phyloP scores from a whole-genome alignment of 495 filamentous ascomycete genomes.

The Xylaria palmicola region DNA sequence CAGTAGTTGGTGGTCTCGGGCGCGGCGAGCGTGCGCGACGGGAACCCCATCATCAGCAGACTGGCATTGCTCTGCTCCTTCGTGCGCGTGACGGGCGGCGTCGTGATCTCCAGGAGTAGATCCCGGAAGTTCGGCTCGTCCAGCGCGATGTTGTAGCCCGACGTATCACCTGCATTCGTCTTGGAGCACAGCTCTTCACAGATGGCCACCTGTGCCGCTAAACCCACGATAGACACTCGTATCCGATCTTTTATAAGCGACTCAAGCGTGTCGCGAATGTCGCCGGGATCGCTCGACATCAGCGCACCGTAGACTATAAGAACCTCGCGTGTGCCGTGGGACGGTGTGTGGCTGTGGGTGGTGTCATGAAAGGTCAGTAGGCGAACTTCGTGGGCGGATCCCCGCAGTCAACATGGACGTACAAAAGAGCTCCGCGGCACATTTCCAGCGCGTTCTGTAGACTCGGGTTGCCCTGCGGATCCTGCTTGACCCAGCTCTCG shows the following conservation, averaged over 20 bases:
- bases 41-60: slow-evolving; percentile 97
- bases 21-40: slow-evolving; percentile 79
- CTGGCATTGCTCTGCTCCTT: slow-evolving; percentile 67
- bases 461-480: slow-evolving; percentile 85
- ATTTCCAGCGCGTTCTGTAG: slow-evolving; percentile 95
- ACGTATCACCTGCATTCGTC: slow-evolving; percentile 79
- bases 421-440: slow-evolving; percentile 85
- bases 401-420: slow-evolving; percentile 29
- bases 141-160: slow-evolving; percentile 76
- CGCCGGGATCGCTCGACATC: slow-evolving; percentile 84
- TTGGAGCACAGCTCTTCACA: slow-evolving; percentile 82
- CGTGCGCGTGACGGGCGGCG: slow-evolving; percentile 76
- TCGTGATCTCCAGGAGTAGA: slow-evolving; percentile 83
- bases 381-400: neutral
- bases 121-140: slow-evolving; percentile 89
- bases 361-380: slow-evolving; percentile 4
- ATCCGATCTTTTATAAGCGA: slow-evolving; percentile 76
- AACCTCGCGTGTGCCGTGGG: slow-evolving; percentile 88
- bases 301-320: slow-evolving; percentile 91
- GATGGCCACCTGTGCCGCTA: slow-evolving; percentile 88
- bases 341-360: slow-evolving; percentile 71
- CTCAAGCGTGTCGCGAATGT: slow-evolving; percentile 88
- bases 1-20: slow-evolving; percentile 68
- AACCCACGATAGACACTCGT: slow-evolving; percentile 80
- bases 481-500: slow-evolving; percentile 69